These are phyloP conservation scores for Priceomyces carsonii DNA, from an alignment of 805 yeast species.

Conservation along the genomic window DNA sequence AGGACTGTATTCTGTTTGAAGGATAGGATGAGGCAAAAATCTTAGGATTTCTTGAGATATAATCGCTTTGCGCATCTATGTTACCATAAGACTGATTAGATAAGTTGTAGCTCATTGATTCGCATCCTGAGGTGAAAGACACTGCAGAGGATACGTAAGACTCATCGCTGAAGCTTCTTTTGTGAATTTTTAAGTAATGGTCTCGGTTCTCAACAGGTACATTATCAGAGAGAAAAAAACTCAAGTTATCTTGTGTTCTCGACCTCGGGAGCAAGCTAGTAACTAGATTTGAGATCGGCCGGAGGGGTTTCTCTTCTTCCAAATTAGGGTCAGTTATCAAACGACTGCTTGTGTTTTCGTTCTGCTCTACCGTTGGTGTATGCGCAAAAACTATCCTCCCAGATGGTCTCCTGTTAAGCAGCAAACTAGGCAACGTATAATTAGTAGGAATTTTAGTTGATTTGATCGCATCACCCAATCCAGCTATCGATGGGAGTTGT, in stretches of 20 bases:
- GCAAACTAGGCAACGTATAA: too few relatives aligned
- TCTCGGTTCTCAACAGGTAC: constrained; percentile 9
- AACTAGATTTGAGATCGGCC: constrained; percentile 3
- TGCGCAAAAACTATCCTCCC: constrained; percentile 4
- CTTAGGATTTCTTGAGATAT: too few relatives aligned
- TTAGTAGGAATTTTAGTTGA: not conserved
- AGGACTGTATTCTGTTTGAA: too few relatives aligned
- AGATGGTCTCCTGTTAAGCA: too few relatives aligned
- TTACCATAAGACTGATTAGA: too few relatives aligned
- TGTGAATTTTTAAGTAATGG: constrained; percentile 15
- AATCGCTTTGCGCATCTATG: too few relatives aligned
- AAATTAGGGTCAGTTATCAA: constrained; percentile 4
- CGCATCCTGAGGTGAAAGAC: constrained; percentile 10
- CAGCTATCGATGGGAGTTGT: not conserved
- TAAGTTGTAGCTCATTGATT: not conserved
- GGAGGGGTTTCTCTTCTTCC: constrained; percentile 2
- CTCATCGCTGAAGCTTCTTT: constrained; percentile 38
- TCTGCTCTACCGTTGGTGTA: constrained; percentile 1
- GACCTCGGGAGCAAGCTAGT: constrained; percentile 8
- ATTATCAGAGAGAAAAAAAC: constrained; percentile 11
- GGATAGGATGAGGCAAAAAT: too few relatives aligned
- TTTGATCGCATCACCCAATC: not conserved
- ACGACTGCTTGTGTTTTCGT: too few relatives aligned
- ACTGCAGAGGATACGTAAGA: constrained; percentile 38
- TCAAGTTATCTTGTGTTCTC: constrained; percentile 14